These are phyloP conservation scores for Psilocybe tampanensis DNA, from an alignment of 768 basidiomycete genomes.

Conservation along the genomic window DNA sequence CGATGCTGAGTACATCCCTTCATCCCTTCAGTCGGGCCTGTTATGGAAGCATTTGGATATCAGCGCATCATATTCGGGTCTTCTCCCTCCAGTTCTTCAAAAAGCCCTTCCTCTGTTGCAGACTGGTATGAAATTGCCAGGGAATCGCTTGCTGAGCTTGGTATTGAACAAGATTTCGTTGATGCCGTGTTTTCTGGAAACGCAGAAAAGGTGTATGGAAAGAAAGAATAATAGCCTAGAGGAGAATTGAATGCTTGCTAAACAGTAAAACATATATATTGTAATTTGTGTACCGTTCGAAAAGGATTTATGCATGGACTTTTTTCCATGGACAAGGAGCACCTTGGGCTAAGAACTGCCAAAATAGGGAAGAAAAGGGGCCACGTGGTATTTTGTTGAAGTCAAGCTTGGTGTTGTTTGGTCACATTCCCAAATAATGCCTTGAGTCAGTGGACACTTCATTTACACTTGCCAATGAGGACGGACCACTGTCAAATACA, in stretches of 20 bases:
- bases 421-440: not conserved
- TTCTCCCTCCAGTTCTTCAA: slow-evolving; percentile 58
- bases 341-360: not conserved
- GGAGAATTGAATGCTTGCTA: not conserved
- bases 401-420: not conserved
- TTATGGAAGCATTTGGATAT: slow-evolving; percentile 84
- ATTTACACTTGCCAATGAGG: not conserved
- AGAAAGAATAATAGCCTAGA: slow-evolving; percentile 3
- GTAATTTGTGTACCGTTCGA: slow-evolving; percentile 9
- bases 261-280: slow-evolving; percentile 1
- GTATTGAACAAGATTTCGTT: slow-evolving; percentile 74
- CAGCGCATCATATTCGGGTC: slow-evolving; percentile 84
- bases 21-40: slow-evolving; percentile 66
- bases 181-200: slow-evolving; percentile 70
- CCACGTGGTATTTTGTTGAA: not conserved
- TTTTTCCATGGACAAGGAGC: not conserved
- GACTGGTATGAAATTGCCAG: slow-evolving; percentile 85
- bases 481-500: not conserved
- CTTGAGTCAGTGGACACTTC: not conserved
- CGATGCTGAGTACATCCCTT: slow-evolving; percentile 6
- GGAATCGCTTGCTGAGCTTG: slow-evolving; percentile 78
- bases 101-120: slow-evolving; percentile 49
- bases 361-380: not conserved
- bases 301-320: not conserved
- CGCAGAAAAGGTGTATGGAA: slow-evolving; percentile 49